Percentiles rank a stretch among this genome's conserved stretches.
Conservation (phyloP, 371 early-diverging fungal genomes). For the Mortierella sp. region DNA sequence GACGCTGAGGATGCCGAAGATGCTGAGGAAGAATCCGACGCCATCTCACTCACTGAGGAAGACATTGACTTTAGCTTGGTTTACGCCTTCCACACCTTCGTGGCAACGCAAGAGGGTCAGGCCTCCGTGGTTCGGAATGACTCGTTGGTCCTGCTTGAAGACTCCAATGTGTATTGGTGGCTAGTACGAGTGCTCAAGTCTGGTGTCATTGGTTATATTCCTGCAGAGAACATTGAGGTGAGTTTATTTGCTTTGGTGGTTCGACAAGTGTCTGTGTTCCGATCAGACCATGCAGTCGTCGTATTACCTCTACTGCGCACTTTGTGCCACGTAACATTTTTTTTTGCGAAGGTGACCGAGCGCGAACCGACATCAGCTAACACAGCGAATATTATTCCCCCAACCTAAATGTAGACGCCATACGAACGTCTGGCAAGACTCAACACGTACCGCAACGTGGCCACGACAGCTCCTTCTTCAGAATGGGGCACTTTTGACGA, state of each 20-base stretch:
- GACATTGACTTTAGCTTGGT: conserved; percentile 82
- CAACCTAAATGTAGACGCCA: conserved; percentile 69
- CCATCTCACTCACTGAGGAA: conserved; percentile 73
- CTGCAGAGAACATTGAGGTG: conserved; percentile 95
- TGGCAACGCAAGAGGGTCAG: conserved; percentile 94
- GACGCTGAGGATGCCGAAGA: conserved; percentile 22
- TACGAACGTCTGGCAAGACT: conserved; percentile 89
- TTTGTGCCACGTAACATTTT: too few species aligned
- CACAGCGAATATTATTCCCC: neutral
- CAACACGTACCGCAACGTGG: conserved; percentile 87
- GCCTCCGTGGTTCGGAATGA: conserved; percentile 91
- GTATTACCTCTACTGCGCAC: too few species aligned
- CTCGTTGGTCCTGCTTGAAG: conserved; percentile 89
- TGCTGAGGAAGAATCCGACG: conserved; percentile 67
- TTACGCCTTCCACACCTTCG: conserved; percentile 95
- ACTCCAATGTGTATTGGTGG: conserved; percentile 98
- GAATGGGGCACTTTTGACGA: conserved; percentile 54
- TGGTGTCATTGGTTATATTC: conserved; percentile 93
- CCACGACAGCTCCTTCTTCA: conserved; percentile 62
- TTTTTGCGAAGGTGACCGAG: too few species aligned
- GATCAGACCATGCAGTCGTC: too few species aligned
- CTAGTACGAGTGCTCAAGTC: conserved; percentile 88
- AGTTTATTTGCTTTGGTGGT: neutral
- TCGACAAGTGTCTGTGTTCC: neutral
- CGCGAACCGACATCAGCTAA: neutral